These are phyloP conservation scores for Lactarius pseudohatsudake DNA, from an alignment of 768 basidiomycete species.

Conservation along the genomic window DNA sequence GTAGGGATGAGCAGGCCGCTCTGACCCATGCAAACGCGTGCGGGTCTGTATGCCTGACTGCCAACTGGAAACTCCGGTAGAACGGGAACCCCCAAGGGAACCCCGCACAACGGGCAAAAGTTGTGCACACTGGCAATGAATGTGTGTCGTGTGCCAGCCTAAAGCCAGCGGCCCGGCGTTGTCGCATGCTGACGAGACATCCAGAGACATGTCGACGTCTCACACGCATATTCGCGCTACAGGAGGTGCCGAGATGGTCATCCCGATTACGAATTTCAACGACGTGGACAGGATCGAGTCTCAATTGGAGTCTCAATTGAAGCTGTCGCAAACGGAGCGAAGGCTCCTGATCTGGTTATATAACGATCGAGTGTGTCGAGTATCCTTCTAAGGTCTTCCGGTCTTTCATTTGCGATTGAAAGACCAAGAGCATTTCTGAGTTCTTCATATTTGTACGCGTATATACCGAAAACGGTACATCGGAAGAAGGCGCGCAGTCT, in stretches of 20 bases:
- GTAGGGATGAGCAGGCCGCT: neutral
- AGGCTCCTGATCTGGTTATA: too few species aligned
- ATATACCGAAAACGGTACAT: neutral
- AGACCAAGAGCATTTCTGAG: too few species aligned
- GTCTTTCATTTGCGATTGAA: too few species aligned
- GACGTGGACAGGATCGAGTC: too few species aligned
- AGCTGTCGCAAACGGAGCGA: too few species aligned
- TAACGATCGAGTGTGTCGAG: too few species aligned
- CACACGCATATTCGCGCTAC: neutral
- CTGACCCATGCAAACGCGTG: neutral
- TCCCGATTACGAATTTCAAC: neutral
- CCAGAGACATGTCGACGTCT: neutral
- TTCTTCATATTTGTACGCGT: too few species aligned
- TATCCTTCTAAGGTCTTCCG: too few species aligned
- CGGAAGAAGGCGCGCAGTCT: neutral
- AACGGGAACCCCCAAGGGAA: neutral
- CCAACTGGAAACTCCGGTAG: too few species aligned
- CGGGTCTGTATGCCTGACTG: neutral
- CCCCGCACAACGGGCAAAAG: neutral
- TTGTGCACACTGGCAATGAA: neutral
- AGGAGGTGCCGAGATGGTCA: neutral
- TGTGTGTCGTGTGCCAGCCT: neutral
- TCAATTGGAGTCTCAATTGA: too few species aligned
- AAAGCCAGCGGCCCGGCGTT: too few species aligned
- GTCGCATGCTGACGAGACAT: neutral